Percentiles rank a stretch among this genome's conserved stretches.
Conservation (phyloP, 257 asterid genomes). For the Thymus quinquecostatus region DNA sequence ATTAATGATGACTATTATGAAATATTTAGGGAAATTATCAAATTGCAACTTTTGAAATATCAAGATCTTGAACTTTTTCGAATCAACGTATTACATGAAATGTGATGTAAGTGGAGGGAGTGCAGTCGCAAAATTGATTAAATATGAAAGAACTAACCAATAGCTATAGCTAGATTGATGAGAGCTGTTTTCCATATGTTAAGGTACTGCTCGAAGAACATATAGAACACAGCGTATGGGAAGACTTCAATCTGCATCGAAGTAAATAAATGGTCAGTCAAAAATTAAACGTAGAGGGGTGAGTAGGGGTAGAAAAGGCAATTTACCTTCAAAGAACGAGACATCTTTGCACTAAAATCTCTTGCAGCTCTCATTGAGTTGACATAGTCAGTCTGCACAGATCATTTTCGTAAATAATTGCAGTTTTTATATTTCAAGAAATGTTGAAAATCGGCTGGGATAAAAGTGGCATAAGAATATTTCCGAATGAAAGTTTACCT, state of each 20-base stretch:
- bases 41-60: background rate
- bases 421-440: background rate
- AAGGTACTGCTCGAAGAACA: conserved; percentile 96
- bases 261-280: conserved; percentile 32
- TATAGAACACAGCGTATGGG: conserved; percentile 91
- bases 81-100: background rate
- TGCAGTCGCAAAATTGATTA: background rate
- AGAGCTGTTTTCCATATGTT: conserved; percentile 91
- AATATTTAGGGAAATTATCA: background rate
- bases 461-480: background rate
- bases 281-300: background rate
- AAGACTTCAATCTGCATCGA: conserved; percentile 81
- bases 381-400: conserved; percentile 74
- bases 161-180: conserved; percentile 84
- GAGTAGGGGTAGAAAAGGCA: background rate
- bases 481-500: conserved; percentile 43
- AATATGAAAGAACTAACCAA: conserved; percentile 59
- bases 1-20: background rate
- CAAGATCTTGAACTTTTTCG: background rate
- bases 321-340: conserved; percentile 76
- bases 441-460: background rate
- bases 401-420: background rate
- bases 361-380: conserved; percentile 98
- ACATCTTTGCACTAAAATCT: conserved; percentile 82
- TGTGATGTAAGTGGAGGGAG: background rate